Conservation (phyloP, 2,329 filamentous ascomycete species). For the Hymenoscyphus salicellus region DNA sequence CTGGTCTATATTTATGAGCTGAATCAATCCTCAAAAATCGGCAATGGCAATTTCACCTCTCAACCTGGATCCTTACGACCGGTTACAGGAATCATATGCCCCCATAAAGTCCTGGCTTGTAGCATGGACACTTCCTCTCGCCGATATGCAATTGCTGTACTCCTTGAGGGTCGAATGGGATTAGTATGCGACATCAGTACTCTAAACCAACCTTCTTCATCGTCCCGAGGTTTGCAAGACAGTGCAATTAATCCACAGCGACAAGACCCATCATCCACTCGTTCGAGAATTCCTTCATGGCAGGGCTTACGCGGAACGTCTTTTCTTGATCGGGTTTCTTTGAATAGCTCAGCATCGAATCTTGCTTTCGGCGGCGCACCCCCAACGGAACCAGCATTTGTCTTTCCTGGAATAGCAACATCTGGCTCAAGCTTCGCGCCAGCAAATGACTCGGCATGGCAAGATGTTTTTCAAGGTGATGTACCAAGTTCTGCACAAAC, state of each 20-base stretch:
- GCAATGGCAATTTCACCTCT: not conserved
- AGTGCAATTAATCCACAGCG: not conserved
- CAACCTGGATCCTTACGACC: constrained; percentile 40
- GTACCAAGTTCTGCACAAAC: constrained; percentile 11
- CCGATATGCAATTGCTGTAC: constrained; percentile 53
- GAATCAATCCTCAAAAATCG: constrained; percentile 23
- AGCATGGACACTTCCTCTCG: constrained; percentile 61
- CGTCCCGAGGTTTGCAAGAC: not conserved
- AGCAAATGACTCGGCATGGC: constrained; percentile 15
- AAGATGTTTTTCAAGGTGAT: constrained; percentile 22
- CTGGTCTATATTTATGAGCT: constrained; percentile 55
- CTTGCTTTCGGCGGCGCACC: constrained; percentile 8
- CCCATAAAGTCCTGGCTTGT: constrained; percentile 54
- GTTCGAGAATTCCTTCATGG: not conserved
- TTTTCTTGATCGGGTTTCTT: constrained; percentile 26
- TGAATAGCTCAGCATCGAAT: constrained; percentile 26
- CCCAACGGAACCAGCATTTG: constrained; percentile 18
- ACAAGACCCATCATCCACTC: not conserved
- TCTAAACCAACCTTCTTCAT: constrained; percentile 10
- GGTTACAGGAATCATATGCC: constrained; percentile 54
- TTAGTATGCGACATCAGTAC: constrained; percentile 55
- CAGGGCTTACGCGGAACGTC: constrained; percentile 11
- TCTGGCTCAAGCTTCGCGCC: constrained; percentile 15
- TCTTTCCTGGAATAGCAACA: constrained; percentile 29
- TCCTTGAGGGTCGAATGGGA: constrained; percentile 59